Evolutionary conservation across 2,329 filamentous ascomycete species (phyloP).

Genomic region (Botrytis byssoidea): DNA sequence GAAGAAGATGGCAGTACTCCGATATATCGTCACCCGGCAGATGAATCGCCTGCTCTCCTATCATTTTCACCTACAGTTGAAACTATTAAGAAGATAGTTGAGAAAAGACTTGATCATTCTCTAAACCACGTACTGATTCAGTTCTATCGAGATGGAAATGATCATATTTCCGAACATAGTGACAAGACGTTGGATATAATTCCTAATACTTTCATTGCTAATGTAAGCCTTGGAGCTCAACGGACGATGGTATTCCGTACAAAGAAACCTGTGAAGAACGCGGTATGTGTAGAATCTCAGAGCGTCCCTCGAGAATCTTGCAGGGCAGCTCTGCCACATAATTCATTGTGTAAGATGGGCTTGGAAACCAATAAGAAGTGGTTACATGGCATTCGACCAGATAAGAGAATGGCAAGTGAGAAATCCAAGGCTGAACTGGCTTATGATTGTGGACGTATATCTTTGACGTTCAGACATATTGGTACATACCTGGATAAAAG

Average conservation of each 20-base stretch:
- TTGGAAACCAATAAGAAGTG: conserved; percentile 78
- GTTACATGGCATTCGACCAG: conserved; percentile 88
- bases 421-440: conserved; percentile 70
- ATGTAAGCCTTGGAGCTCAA: conserved; percentile 89
- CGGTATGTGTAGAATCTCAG: conserved; percentile 28
- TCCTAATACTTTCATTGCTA: conserved; percentile 78
- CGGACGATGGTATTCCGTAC: conserved; percentile 86
- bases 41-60: conserved; percentile 76
- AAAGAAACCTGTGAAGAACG: conserved; percentile 59
- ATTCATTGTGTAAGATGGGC: conserved; percentile 83
- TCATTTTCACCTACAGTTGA: conserved; percentile 74
- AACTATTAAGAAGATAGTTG: conserved; percentile 65
- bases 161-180: conserved; percentile 94
- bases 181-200: conserved; percentile 95
- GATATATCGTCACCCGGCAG: conserved; percentile 91
- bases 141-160: conserved; percentile 81
- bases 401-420: conserved; percentile 69
- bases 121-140: conserved; percentile 94
- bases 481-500: conserved; percentile 74
- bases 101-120: conserved; percentile 70
- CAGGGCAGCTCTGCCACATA: conserved; percentile 76
- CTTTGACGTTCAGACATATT: conserved; percentile 86
- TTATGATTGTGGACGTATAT: conserved; percentile 76
- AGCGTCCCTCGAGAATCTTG: conserved; percentile 40
- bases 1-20: conserved; percentile 71